A percentile compares a stretch with the other conserved stretches of the same genome.
These are phyloP conservation scores for Lecanicillium sp. DNA, from an alignment of 2,329 filamentous ascomycete species.

Conservation along the genomic window DNA sequence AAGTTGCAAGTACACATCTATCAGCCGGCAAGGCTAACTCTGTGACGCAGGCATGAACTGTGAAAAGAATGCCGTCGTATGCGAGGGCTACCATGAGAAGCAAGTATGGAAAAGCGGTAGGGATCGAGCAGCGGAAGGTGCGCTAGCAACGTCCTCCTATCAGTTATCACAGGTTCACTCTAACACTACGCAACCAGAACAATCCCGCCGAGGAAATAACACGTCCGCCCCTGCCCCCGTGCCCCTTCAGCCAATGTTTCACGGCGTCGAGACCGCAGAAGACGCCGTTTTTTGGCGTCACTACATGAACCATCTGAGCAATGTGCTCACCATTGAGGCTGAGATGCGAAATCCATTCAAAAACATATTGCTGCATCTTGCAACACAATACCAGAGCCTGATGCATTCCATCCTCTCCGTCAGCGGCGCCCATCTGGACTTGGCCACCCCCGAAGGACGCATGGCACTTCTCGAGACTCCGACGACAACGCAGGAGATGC, in stretches of 20 bases:
- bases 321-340: slow-evolving; percentile 73
- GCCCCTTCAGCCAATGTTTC: slow-evolving; percentile 61
- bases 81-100: slow-evolving; percentile 83
- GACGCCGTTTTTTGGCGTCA: slow-evolving; percentile 78
- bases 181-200: slow-evolving; percentile 40
- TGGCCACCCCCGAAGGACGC: slow-evolving; percentile 46
- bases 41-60: slow-evolving; percentile 83
- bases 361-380: slow-evolving; percentile 74
- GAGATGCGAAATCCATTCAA: slow-evolving; percentile 80
- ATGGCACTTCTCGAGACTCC: slow-evolving; percentile 44
- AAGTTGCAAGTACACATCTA: slow-evolving; percentile 24
- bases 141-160: no score
- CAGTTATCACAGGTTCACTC: no score
- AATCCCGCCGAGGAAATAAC: slow-evolving; percentile 38
- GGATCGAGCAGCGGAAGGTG: slow-evolving; percentile 65
- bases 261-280: slow-evolving; percentile 71
- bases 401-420: slow-evolving; percentile 89
- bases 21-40: no score
- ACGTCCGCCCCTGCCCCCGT: slow-evolving; percentile 49
- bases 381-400: slow-evolving; percentile 68
- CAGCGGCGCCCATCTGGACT: slow-evolving; percentile 68
- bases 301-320: slow-evolving; percentile 72
- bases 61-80: slow-evolving; percentile 87
- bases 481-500: slow-evolving; percentile 34
- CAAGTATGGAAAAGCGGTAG: slow-evolving; percentile 82